Evolutionary conservation across 306 rosid species (phyloP).

Genomic region (Cucurbita argyrosperma): DNA sequence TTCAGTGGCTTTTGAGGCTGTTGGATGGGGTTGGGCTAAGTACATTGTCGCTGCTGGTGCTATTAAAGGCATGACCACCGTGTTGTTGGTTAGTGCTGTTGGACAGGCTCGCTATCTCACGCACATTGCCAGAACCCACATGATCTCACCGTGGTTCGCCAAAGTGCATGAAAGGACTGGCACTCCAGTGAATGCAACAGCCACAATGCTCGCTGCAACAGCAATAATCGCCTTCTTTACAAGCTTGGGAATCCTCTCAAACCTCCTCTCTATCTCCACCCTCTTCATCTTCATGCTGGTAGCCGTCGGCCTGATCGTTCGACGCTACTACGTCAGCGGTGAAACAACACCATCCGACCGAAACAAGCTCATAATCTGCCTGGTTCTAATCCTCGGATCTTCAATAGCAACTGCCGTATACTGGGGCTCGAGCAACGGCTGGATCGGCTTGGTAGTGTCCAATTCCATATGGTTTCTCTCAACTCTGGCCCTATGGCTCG

Average conservation of each 20-base stretch:
- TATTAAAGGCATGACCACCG: conserved; percentile 77
- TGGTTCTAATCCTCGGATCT: conserved; percentile 30
- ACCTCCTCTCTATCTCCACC: conserved; percentile 62
- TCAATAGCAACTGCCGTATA: conserved; percentile 25
- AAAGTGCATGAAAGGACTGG: conserved; percentile 41
- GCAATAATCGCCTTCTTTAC: conserved; percentile 61
- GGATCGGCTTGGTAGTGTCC: conserved; percentile 33
- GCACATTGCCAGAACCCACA: conserved; percentile 79
- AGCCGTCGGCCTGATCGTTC: conserved; percentile 49
- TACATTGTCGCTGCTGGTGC: conserved; percentile 68
- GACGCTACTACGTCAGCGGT: conserved; percentile 46
- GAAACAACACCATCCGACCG: conserved; percentile 20
- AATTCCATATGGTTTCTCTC: conserved; percentile 41
- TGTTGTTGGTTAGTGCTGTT: conserved; percentile 42
- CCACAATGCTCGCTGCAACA: conserved; percentile 38
- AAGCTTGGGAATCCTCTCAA: conserved; percentile 27
- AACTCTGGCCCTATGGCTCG: conserved; percentile 25
- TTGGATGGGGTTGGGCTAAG: conserved; percentile 77
- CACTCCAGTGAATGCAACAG: conserved; percentile 66
- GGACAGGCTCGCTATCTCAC: conserved; percentile 83
- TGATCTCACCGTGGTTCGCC: conserved; percentile 83
- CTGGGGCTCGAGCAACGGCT: conserved; percentile 21
- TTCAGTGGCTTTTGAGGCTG: conserved; percentile 47
- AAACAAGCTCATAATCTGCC: conserved; percentile 24
- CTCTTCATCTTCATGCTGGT: conserved; percentile 68